Percentiles rank a stretch among this genome's conserved stretches.
These are phyloP conservation scores for Termitomyces sp. DNA, from an alignment of 768 basidiomycete genomes.

Conservation along the genomic window DNA sequence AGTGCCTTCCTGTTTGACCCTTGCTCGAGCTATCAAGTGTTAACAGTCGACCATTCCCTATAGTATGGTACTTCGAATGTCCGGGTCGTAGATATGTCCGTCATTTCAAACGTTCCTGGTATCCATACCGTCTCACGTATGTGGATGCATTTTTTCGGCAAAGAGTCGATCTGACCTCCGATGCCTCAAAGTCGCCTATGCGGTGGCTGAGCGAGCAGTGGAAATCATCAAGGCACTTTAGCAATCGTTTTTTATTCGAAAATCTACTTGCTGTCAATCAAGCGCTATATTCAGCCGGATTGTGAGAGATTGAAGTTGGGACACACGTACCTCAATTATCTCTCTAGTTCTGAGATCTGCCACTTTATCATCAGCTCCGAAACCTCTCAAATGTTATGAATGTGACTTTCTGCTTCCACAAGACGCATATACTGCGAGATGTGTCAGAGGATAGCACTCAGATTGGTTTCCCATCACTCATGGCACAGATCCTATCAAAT, in stretches of 20 bases:
- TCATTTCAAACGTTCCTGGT: slow-evolving; percentile 10
- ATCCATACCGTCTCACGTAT: slow-evolving; percentile 14
- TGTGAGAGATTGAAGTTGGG: too few species aligned
- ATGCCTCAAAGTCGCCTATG: slow-evolving; percentile 5
- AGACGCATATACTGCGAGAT: too few species aligned
- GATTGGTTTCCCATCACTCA: too few species aligned
- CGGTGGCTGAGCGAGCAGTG: slow-evolving; percentile 11
- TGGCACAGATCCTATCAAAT: too few species aligned
- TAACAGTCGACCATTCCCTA: neutral
- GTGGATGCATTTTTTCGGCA: neutral
- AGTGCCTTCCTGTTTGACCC: neutral
- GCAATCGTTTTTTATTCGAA: neutral
- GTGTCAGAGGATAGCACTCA: too few species aligned
- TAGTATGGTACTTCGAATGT: slow-evolving; percentile 14
- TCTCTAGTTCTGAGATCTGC: too few species aligned
- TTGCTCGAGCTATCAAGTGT: too few species aligned
- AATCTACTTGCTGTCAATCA: neutral
- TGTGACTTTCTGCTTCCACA: too few species aligned
- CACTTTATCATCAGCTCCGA: too few species aligned
- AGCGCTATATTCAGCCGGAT: neutral
- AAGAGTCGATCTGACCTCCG: neutral
- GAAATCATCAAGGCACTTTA: slow-evolving; percentile 4
- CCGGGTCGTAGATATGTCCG: slow-evolving; percentile 9
- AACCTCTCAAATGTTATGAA: too few species aligned
- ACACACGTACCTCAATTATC: too few species aligned